Percentiles rank a stretch among this genome's conserved stretches.
Evolutionary conservation across 1,284 basidiomycete species (phyloP).

Genomic region (Leccinum subfulvum): DNA sequence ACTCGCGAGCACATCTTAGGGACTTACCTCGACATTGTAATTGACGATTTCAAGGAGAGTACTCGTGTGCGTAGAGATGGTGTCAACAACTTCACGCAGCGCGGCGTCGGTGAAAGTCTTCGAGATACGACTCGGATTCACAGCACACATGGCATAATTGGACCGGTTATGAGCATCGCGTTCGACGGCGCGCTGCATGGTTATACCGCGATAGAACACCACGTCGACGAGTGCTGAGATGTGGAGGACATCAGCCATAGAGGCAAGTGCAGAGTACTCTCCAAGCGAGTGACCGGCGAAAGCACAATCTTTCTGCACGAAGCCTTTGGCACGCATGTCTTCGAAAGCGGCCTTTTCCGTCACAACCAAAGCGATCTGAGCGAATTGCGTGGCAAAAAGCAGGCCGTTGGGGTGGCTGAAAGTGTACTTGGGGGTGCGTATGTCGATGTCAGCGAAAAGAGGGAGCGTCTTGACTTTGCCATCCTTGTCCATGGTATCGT

Average conservation of each 20-base stretch:
- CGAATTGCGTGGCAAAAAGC: conserved; percentile 96
- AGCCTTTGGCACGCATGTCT: conserved; percentile 95
- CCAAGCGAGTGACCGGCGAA: conserved; percentile 98
- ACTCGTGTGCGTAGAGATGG: conserved; percentile 74
- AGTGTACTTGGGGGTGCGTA: conserved; percentile 91
- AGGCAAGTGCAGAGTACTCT: conserved; percentile 96
- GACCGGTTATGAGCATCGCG: conserved; percentile 90
- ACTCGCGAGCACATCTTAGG: not conserved
- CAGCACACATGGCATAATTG: conserved; percentile 98
- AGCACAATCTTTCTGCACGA: conserved; percentile 87
- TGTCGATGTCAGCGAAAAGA: conserved; percentile 89
- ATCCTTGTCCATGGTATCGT: conserved; percentile 94
- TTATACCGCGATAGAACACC: conserved; percentile 99
- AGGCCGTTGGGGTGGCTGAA: conserved; percentile 96
- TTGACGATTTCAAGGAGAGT: conserved; percentile 95
- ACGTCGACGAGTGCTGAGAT: conserved; percentile 97
- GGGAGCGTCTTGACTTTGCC: conserved; percentile 93
- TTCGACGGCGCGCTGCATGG: conserved; percentile 98
- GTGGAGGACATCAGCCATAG: conserved; percentile 93
- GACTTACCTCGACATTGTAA: conserved; percentile 88
- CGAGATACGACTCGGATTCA: conserved; percentile 94
- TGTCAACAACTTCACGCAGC: conserved; percentile 92
- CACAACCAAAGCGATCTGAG: conserved; percentile 96
- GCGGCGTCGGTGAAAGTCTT: conserved; percentile 92
- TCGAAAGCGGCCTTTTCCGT: conserved; percentile 98